Conservation (phyloP, 2,329 filamentous ascomycete genomes). For the Rhytidhysteron rufulum region DNA sequence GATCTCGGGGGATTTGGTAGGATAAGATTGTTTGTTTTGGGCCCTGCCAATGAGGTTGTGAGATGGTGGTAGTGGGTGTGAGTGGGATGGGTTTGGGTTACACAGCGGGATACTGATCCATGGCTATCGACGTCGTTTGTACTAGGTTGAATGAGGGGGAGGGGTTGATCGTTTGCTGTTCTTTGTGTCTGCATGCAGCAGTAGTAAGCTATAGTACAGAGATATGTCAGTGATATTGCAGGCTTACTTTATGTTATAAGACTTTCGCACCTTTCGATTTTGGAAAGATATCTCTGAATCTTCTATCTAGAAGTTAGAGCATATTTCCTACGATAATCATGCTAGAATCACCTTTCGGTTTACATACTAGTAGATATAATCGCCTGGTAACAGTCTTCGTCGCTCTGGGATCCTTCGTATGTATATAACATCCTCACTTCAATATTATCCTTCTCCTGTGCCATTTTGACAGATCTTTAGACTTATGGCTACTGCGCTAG, state of each 20-base stretch:
- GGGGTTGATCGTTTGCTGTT: too few species aligned
- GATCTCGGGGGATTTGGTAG: too few species aligned
- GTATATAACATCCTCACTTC: neutral
- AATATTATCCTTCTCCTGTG: neutral
- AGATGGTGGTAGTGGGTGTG: too few species aligned
- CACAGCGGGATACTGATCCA: too few species aligned
- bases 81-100: too few species aligned
- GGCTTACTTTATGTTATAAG: neutral
- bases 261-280: neutral
- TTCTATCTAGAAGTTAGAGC: neutral
- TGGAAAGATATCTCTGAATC: neutral
- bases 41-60: too few species aligned
- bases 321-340: neutral
- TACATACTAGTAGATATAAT: slow-evolving; percentile 15
- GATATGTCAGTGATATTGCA: too few species aligned
- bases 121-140: too few species aligned
- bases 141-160: too few species aligned
- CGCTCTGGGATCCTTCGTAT: slow-evolving; percentile 15
- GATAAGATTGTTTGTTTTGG: too few species aligned
- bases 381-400: slow-evolving; percentile 14
- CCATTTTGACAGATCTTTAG: slow-evolving; percentile 5
- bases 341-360: neutral
- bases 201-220: too few species aligned
- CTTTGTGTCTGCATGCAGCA: too few species aligned
- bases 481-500: slow-evolving; percentile 52